Percentiles rank a stretch among this genome's conserved stretches.
Conservation (phyloP, 2,329 filamentous ascomycete genomes). For the Seiridium unicorne region DNA sequence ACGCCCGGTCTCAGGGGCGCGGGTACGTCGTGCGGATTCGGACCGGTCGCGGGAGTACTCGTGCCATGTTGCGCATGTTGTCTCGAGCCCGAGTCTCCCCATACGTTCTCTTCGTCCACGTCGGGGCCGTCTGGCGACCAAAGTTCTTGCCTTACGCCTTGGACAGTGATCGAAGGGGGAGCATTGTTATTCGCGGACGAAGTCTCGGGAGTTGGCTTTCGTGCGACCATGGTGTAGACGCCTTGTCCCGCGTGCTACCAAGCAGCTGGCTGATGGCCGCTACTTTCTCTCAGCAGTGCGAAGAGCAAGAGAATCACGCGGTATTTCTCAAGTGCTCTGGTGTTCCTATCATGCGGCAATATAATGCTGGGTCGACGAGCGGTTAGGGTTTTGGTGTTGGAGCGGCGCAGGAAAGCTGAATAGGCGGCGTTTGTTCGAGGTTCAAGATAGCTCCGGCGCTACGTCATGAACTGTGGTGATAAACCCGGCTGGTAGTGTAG, state of each 20-base stretch:
- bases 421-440: background rate
- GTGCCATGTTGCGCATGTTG: slow-evolving; percentile 15
- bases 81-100: slow-evolving; percentile 18
- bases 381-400: background rate
- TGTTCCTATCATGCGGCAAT: no score
- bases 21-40: slow-evolving; percentile 24
- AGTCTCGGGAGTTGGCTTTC: slow-evolving; percentile 34
- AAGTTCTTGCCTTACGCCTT: slow-evolving; percentile 26
- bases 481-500: no score
- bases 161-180: slow-evolving; percentile 20
- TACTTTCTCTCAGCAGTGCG: no score
- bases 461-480: background rate
- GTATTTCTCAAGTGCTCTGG: no score
- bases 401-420: background rate
- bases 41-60: background rate
- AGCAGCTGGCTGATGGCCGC: no score
- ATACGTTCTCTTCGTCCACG: slow-evolving; percentile 25
- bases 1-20: slow-evolving; percentile 30
- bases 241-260: background rate
- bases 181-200: slow-evolving; percentile 21
- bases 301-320: no score
- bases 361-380: no score
- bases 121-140: slow-evolving; percentile 33
- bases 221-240: slow-evolving; percentile 38
- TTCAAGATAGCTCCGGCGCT: background rate